Evolutionary conservation across 768 basidiomycete species (phyloP), one percentile per base, ranked within the genome.

Genomic region (Pholiota conissans): DNA sequence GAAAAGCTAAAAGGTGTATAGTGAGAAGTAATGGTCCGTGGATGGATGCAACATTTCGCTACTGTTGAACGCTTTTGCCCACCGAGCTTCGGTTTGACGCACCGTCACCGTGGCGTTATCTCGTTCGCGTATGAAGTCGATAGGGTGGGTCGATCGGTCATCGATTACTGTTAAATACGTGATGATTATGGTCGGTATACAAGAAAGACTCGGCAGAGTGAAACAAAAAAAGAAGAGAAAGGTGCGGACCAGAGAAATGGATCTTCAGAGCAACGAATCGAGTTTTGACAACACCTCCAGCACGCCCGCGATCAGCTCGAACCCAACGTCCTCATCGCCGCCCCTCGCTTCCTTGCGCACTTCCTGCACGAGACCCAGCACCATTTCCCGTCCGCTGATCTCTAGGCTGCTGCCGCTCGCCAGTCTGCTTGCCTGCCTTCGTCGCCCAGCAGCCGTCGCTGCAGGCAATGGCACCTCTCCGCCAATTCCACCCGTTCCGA

Each of bases 291-390:
- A 83, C 45, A 98, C 95, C 76, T 97, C 94, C 59, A 98, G 73
- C 32, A 98, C 95, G 0, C 93, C 94, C 5, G 93, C 92, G 9
- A 98, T 77, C 52, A 98, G 79, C 78, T 99, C 97, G 63, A 97
- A 91, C 46, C 86, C 87, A 45, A 89, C 72, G 71, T 98, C 96
- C 66, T 90, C 92, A 37, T 89, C 86, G 20, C 79, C 81, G 11
- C 73, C 74, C 30, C 74, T 71, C 70, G 85, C 78, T 77, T 93
- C 91, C 68, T 84, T 85, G 70, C 83, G 84, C 42, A 85, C 90
- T 67, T 89, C 92, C 57, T 80, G 76, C 28, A 93, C 76, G 39
- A 94, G 76, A 22, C 90, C 91, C n/a, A 86, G 71, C 32, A 93
- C 80, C 42, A 84, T 80, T 70, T 91, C 87, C 49, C 87, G 73